A percentile compares a stretch with the other conserved stretches of the same genome.
phyloP scores from a whole-genome alignment of 169 alveolate species.

The Plasmodium vinckei region DNA sequence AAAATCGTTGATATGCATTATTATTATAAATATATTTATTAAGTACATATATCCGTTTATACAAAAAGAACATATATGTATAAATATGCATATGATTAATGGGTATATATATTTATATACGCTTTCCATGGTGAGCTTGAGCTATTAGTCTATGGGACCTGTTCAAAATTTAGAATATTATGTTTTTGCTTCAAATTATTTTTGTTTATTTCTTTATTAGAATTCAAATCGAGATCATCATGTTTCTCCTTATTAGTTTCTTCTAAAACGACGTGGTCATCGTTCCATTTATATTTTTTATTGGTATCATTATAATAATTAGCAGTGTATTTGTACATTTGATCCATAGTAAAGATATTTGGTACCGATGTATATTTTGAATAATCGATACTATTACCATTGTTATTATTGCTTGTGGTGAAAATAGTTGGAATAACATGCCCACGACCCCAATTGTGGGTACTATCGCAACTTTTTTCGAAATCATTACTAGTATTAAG shows the following conservation, averaged over 20 bases:
- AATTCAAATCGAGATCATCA: not conserved
- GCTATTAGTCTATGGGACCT: not conserved
- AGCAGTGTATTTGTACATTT: constrained; percentile 46
- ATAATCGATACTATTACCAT: not conserved
- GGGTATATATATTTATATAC: not conserved
- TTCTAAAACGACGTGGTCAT: not conserved
- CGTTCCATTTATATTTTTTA: not conserved
- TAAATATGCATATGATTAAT: too few relatives aligned
- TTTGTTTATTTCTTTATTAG: constrained; percentile 2
- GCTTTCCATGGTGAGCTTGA: not conserved
- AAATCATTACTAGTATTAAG: too few relatives aligned
- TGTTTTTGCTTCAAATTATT: constrained; percentile 15
- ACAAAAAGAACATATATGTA: not conserved
- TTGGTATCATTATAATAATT: constrained; percentile 26
- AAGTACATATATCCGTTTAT: not conserved
- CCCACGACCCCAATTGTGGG: too few relatives aligned
- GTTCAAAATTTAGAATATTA: not conserved
- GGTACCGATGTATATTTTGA: not conserved
- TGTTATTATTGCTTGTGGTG: too few relatives aligned
- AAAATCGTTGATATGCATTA: too few relatives aligned
- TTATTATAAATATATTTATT: too few relatives aligned
- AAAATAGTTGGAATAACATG: too few relatives aligned
- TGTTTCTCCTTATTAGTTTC: not conserved
- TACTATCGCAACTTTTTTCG: too few relatives aligned
- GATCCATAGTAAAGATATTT: constrained; percentile 33